Evolutionary conservation across 2,329 filamentous ascomycete genomes (phyloP).

Genomic region (Aspergillus luchuensis): DNA sequence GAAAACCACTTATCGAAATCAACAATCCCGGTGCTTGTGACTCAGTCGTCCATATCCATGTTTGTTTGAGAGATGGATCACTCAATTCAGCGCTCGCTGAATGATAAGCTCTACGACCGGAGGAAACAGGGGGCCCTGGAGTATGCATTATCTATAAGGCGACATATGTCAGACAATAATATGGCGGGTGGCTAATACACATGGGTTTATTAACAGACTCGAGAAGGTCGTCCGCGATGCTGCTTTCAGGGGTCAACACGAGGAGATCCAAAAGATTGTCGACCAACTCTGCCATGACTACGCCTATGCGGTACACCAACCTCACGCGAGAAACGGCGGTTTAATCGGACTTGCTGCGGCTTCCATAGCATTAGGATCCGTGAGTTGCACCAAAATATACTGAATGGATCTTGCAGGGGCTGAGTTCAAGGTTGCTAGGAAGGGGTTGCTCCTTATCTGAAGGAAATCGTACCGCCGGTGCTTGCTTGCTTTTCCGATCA

Average conservation of each 20-base stretch:
- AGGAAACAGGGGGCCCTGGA: constrained; percentile 94
- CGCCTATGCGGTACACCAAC: constrained; percentile 94
- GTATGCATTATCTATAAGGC: constrained; percentile 56
- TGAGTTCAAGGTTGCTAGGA: constrained; percentile 45
- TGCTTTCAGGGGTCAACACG: constrained; percentile 72
- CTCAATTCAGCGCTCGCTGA: constrained; percentile 84
- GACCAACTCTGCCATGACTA: constrained; percentile 97
- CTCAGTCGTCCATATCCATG: constrained; percentile 22
- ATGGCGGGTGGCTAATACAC: constrained; percentile 12
- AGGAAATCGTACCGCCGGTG: constrained; percentile 93
- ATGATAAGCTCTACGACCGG: constrained; percentile 99
- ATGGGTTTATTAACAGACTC: constrained; percentile 58
- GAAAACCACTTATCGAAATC: constrained; percentile 28
- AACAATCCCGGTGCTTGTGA: constrained; percentile 23
- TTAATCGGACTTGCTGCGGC: constrained; percentile 94
- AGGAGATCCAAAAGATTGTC: constrained; percentile 81
- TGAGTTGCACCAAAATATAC: constrained; percentile 53
- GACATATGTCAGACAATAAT: background rate
- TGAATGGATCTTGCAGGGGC: constrained; percentile 1
- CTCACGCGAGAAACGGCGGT: constrained; percentile 93
- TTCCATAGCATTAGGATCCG: constrained; percentile 88
- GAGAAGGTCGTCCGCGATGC: constrained; percentile 89
- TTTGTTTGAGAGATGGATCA: constrained; percentile 68
- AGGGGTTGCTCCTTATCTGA: constrained; percentile 88
- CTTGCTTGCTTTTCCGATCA: constrained; percentile 97